These are phyloP conservation scores for Conoideocrella luteorostrata DNA, from an alignment of 2,329 filamentous ascomycete genomes.

Conservation along the genomic window DNA sequence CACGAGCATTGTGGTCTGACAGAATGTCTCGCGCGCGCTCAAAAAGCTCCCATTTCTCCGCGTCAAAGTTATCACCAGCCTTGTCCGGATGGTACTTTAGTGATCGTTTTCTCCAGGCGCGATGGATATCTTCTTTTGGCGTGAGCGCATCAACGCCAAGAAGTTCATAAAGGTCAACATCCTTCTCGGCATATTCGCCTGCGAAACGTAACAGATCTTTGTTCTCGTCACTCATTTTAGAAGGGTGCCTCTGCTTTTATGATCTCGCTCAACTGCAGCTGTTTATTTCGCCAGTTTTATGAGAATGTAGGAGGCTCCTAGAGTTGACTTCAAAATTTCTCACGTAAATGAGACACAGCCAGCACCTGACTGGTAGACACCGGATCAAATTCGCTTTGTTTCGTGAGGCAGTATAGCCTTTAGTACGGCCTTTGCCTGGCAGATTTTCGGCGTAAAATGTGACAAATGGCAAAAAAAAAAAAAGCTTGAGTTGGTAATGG, in stretches of 20 bases:
- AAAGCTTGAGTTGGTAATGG: neutral
- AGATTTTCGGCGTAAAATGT: too few species aligned
- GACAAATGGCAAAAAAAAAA: too few species aligned
- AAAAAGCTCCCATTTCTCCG: constrained; percentile 77
- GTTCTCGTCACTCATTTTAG: constrained; percentile 30
- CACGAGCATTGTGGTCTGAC: constrained; percentile 61
- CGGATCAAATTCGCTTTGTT: too few species aligned
- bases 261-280: neutral
- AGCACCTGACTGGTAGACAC: too few species aligned
- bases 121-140: constrained; percentile 66
- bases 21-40: constrained; percentile 84
- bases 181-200: constrained; percentile 53
- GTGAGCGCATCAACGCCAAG: constrained; percentile 61
- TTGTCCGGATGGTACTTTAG: constrained; percentile 96
- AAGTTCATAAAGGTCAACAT: constrained; percentile 71
- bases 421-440: too few species aligned
- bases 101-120: constrained; percentile 77
- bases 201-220: constrained; percentile 47
- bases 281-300: too few species aligned
- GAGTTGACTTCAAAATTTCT: too few species aligned
- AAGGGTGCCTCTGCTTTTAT: neutral
- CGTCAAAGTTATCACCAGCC: constrained; percentile 65
- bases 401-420: too few species aligned
- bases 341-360: too few species aligned
- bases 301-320: too few species aligned